phyloP scores from a whole-genome alignment of 2,329 filamentous ascomycete genomes.

The Pseudogymnoascus sp. region DNA sequence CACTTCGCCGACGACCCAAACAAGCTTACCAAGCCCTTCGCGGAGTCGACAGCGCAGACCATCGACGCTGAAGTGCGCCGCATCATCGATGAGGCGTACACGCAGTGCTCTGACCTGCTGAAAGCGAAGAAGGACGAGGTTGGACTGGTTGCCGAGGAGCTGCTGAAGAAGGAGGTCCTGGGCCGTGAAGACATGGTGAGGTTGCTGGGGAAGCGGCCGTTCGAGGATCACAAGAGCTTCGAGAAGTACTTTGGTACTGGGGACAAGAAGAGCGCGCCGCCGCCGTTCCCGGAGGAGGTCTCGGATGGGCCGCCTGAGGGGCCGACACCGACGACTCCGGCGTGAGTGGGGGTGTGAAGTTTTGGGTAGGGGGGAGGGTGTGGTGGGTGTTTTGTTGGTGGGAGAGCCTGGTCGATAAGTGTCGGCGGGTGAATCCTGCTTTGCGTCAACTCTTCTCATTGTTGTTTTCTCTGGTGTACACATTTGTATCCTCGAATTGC shows the following conservation, averaged over 20 bases:
- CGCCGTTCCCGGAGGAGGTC: slow-evolving; percentile 30
- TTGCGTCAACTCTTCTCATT: slow-evolving; percentile 5
- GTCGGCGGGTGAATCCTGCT: neutral
- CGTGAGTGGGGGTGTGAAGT: neutral
- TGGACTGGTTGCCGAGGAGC: slow-evolving; percentile 83
- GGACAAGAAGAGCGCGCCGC: slow-evolving; percentile 49
- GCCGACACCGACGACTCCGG: neutral
- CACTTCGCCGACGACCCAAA: slow-evolving; percentile 81
- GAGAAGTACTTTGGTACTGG: slow-evolving; percentile 79
- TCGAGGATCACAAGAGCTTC: slow-evolving; percentile 76
- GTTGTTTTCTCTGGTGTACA: slow-evolving; percentile 5
- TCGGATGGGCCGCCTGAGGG: neutral
- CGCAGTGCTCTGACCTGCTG: slow-evolving; percentile 77
- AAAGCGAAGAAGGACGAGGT: slow-evolving; percentile 81
- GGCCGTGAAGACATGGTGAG: slow-evolving; percentile 87
- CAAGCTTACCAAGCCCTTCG: slow-evolving; percentile 88
- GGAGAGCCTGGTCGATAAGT: neutral
- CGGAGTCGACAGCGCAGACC: slow-evolving; percentile 81
- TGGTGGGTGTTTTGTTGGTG: neutral
- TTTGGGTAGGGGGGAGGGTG: neutral
- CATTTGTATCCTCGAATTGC: slow-evolving; percentile 4
- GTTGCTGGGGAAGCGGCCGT: slow-evolving; percentile 75
- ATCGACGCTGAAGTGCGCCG: slow-evolving; percentile 88
- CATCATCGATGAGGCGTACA: slow-evolving; percentile 87
- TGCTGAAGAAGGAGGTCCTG: slow-evolving; percentile 85